A percentile compares a stretch with the other conserved stretches of the same genome.
Conservation (phyloP, 495 filamentous ascomycete genomes). For the Hypoxylon cercidicola region DNA sequence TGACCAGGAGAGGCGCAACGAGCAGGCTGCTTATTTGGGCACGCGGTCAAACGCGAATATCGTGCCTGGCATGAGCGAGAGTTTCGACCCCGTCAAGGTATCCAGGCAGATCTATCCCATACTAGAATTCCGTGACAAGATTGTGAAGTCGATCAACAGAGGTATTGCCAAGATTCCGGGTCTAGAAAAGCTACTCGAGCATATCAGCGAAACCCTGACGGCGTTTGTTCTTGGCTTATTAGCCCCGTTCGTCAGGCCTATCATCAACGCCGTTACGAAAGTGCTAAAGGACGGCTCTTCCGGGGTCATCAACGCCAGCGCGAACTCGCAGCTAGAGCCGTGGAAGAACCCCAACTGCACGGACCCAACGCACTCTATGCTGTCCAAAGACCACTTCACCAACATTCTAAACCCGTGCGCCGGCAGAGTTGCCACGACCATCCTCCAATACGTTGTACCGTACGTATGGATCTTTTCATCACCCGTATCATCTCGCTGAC, state of each 20-base stretch:
- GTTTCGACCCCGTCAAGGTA: slow-evolving; percentile 84
- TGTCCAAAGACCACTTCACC: slow-evolving; percentile 96
- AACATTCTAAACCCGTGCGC: slow-evolving; percentile 91
- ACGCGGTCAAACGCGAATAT: slow-evolving; percentile 56
- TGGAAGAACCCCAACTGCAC: slow-evolving; percentile 88
- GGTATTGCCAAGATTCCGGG: slow-evolving; percentile 94
- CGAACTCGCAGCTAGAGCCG: slow-evolving; percentile 86
- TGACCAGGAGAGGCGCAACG: slow-evolving; percentile 75
- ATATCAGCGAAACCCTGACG: slow-evolving; percentile 89
- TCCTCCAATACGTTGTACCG: slow-evolving; percentile 86
- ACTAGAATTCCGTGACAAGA: slow-evolving; percentile 90
- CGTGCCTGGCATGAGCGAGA: slow-evolving; percentile 74
- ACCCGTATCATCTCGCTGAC: slow-evolving; percentile 2
- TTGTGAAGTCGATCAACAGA: slow-evolving; percentile 81
- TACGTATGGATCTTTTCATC: slow-evolving; percentile 43
- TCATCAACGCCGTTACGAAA: slow-evolving; percentile 87
- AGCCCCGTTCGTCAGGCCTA: slow-evolving; percentile 87
- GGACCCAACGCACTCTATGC: slow-evolving; percentile 92
- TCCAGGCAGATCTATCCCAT: slow-evolving; percentile 92
- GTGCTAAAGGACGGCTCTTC: slow-evolving; percentile 85
- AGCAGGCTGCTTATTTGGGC: slow-evolving; percentile 30
- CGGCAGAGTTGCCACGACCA: slow-evolving; percentile 79
- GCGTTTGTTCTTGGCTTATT: slow-evolving; percentile 89
- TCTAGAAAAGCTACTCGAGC: slow-evolving; percentile 84
- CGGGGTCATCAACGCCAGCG: slow-evolving; percentile 79